Base-by-base conservation (phyloP, 73 alveolate species). In the Paramecium octaurelia region DNA sequence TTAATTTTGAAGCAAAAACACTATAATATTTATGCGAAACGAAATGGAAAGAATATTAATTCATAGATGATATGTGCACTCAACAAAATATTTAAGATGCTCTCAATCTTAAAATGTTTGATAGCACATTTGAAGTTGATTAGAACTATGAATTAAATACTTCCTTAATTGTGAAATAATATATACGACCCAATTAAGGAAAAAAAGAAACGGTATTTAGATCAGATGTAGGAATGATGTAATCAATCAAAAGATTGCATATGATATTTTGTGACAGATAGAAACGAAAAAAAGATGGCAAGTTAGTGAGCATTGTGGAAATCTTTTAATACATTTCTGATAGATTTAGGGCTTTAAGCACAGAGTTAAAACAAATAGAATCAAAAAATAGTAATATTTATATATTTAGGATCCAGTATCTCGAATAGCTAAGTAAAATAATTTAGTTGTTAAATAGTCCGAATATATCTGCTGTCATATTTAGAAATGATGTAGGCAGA, bases 391-490 rank as follows among this genome's bases (percentile, higher is more conserved):
- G 84, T 64, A 64, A 64, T 64, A 64, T 23, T 64, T 64, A 64
- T 64, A 64, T 64, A 31, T 64, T 64, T 64, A 64, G 84, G 84
- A 64, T 64, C 29, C 84, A 64, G 27, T 64, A 64, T 64, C 46
- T 64, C 50, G 84, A 64, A 64, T 64, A 64, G 12, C 84, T 73
- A 34, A 73, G 87, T 73, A 40, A 73, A 43, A 36, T 73, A 73
- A 73, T 73, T 73, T 14, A 35, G 64, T 40, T 73, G 57, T 73
- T 36, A 36, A 73, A 35, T 73, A 73, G 87, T 73, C 34, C 87
- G 87, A 36, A 36, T 73, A 4, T 73, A 73, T 73, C 59, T 73
- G 87, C 59, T 36, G n/a, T 73, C 87, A 36, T 73, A 73, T 73
- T 14, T 36, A 29, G 87, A 73, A 16, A 73, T 73, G 87, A 36